phyloP scores from a whole-genome alignment of 331 rosid species.

The Malus hybrid region DNA sequence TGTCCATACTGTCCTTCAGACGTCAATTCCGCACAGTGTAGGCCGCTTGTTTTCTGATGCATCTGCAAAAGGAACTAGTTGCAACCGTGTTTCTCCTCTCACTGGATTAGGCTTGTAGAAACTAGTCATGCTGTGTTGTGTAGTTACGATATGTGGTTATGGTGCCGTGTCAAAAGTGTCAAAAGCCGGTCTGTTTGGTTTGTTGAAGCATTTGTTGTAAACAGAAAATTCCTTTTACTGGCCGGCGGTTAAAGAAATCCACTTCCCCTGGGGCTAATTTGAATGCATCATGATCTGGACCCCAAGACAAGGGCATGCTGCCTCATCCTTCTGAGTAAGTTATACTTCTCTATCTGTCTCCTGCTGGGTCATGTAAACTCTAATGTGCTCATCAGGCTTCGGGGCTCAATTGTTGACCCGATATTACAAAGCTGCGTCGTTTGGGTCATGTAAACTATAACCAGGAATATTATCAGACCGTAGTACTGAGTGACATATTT shows the following conservation, averaged over 20 bases:
- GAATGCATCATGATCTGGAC: not conserved
- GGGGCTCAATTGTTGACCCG: not conserved
- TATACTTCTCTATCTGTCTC: not conserved
- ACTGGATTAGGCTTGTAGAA: constrained; percentile 32
- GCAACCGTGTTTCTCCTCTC: not conserved
- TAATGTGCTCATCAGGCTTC: not conserved
- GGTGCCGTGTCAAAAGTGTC: constrained; percentile 5
- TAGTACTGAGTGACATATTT: too few species aligned
- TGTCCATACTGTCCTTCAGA: constrained; percentile 85
- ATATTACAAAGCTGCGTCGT: too few species aligned
- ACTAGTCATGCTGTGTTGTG: constrained; percentile 14
- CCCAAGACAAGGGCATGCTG: not conserved
- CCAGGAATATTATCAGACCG: too few species aligned
- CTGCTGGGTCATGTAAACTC: not conserved
- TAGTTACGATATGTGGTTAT: constrained; percentile 20
- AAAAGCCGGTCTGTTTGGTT: constrained; percentile 14
- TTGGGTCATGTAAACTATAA: too few species aligned
- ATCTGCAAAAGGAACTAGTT: not conserved
- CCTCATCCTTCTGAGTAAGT: not conserved
- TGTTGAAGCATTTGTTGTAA: constrained; percentile 37
- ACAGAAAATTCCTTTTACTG: constrained; percentile 47
- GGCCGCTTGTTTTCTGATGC: constrained; percentile 49
- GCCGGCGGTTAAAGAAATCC: constrained; percentile 14
- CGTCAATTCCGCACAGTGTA: constrained; percentile 53
- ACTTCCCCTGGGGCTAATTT: not conserved